These are phyloP conservation scores for Radiomyces spectabilis DNA, from an alignment of 192 early-diverging fungal species.

Conservation along the genomic window DNA sequence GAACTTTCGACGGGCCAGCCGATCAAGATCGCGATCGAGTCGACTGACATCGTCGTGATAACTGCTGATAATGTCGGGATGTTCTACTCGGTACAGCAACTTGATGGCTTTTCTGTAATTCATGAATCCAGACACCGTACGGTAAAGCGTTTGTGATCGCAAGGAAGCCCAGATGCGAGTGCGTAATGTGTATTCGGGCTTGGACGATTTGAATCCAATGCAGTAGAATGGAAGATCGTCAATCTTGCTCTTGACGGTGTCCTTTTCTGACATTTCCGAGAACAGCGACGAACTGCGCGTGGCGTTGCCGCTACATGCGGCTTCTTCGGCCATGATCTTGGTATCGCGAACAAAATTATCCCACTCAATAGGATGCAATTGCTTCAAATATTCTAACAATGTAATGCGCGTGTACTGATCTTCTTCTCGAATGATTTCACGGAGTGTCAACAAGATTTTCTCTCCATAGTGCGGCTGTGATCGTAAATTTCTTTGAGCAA, in stretches of 20 bases:
- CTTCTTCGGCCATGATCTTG: constrained; percentile 69
- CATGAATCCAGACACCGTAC: constrained; percentile 83
- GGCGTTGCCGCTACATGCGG: constrained; percentile 6
- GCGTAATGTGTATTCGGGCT: constrained; percentile 74
- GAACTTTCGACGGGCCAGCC: constrained; percentile 70
- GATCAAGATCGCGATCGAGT: constrained; percentile 61
- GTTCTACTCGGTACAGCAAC: constrained; percentile 71
- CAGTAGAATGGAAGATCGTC: constrained; percentile 78
- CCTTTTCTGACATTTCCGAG: constrained; percentile 34
- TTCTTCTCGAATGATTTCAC: constrained; percentile 79
- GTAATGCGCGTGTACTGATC: constrained; percentile 76
- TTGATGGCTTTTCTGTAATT: constrained; percentile 83
- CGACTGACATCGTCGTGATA: constrained; percentile 58
- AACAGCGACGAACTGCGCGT: constrained; percentile 13
- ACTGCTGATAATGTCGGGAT: constrained; percentile 63
- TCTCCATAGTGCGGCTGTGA: constrained; percentile 79
- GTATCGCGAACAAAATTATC: constrained; percentile 88
- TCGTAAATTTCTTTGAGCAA: too few relatives aligned
- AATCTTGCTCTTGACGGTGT: constrained; percentile 56
- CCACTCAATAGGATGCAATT: constrained; percentile 75
- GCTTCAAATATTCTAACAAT: constrained; percentile 75
- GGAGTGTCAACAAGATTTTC: constrained; percentile 73
- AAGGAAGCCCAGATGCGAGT: constrained; percentile 87
- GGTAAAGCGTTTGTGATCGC: constrained; percentile 78
- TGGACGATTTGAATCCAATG: constrained; percentile 74